Evolutionary conservation across 768 basidiomycete genomes (phyloP), one percentile per base, ranked within the genome.

Genomic region (Cubamyces sp.): DNA sequence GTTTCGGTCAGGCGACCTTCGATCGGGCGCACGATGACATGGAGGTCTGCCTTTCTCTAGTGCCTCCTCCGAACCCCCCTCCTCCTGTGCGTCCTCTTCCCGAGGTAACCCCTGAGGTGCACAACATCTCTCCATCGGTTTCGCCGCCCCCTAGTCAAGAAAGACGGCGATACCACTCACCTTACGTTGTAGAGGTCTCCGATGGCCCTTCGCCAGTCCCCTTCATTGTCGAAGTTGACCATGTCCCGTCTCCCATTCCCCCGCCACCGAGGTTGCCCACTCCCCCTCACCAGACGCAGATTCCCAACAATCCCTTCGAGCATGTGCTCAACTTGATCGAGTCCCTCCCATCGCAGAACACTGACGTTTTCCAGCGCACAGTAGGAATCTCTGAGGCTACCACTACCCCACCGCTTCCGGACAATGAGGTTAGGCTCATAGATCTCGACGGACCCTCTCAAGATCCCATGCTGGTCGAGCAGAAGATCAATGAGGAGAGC

Each of bases 401-500:
- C 28, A 26, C 52, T 5, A 26, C 52, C 2, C 51, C 62, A 12
- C 26, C 50, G 14, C 25, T 11, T 39, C 4, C 18, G 11, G 54
- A 66, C 37, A 25, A 23, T 42, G 49, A 59, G n/a, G 57, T 34
- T 5, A 49, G 19, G 3, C 64, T 67, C 34, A 65, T 68, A 9
- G 68, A 70, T 26, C n/a, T 68, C 4, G 65, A 58, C n/a, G 67
- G 66, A 41, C 48, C 58, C 19, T n/a, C n/a, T 5, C 40, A 28
- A 4, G 41, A 52, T 7, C 0, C 19, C 3, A 8, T 12, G 15
- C 42, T 39, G 21, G 42, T 19, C 21, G 45, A 49, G 45, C 37
- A 52, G 18, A 21, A 15, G 8, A 15, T 5, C n/a, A 49, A 50
- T 11, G 41, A 16, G 8, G 59, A 53, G 26, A 19, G 47, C 15